phyloP scores from a whole-genome alignment of 441 rosid genomes.

The Manihot esculenta region DNA sequence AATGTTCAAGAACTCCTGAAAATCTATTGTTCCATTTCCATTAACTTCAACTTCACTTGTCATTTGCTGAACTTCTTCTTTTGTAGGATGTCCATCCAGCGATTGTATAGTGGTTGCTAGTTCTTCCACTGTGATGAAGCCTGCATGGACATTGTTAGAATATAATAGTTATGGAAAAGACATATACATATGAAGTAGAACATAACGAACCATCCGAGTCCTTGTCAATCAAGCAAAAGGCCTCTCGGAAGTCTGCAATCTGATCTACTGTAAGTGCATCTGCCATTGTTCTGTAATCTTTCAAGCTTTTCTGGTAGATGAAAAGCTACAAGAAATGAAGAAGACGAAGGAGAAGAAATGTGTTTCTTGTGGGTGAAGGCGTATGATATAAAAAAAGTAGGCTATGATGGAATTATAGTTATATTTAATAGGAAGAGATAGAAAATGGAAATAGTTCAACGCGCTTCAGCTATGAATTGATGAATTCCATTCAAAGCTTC shows the following conservation, averaged over 20 bases:
- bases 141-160: constrained; percentile 20
- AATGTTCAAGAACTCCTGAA: constrained; percentile 45
- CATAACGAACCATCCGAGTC: constrained; percentile 44
- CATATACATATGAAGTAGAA: too few relatives aligned
- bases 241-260: constrained; percentile 51
- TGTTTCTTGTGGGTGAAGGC: too few relatives aligned
- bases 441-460: too few relatives aligned
- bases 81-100: constrained; percentile 43
- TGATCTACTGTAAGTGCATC: constrained; percentile 43
- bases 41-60: constrained; percentile 42
- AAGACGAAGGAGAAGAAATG: too few relatives aligned
- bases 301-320: neutral
- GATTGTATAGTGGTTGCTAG: constrained; percentile 37
- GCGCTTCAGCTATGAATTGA: too few relatives aligned
- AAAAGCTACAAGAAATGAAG: neutral
- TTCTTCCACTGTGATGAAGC: constrained; percentile 50
- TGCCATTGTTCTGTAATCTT: constrained; percentile 33
- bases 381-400: too few relatives aligned
- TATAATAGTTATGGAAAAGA: too few relatives aligned
- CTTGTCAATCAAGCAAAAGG: constrained; percentile 53
- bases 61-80: constrained; percentile 53
- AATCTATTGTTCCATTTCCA: constrained; percentile 41
- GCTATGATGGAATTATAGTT: too few relatives aligned
- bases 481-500: too few relatives aligned
- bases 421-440: too few relatives aligned